Evolutionary conservation across 257 asterid species (phyloP).

Genomic region (Jacaranda copaia): DNA sequence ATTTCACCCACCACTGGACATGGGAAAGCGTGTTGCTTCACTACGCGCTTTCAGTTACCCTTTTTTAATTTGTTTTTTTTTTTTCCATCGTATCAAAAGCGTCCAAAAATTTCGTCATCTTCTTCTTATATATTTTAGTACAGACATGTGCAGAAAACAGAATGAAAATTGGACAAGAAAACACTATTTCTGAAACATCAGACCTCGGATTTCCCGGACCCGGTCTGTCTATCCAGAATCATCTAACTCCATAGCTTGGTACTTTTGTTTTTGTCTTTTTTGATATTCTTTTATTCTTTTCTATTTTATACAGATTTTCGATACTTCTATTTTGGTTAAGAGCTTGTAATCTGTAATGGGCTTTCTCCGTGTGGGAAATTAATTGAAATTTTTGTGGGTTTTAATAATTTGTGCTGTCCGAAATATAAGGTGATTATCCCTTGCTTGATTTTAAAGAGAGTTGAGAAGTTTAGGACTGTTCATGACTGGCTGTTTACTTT

Average conservation of each 20-base stretch:
- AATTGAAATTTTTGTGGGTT: conserved; percentile 15
- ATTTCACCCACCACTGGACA: conserved; percentile 39
- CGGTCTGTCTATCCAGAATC: conserved; percentile 42
- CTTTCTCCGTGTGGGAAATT: conserved; percentile 32
- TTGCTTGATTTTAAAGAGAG: conserved; percentile 47
- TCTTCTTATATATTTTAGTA: background rate
- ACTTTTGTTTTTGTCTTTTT: conserved; percentile 23
- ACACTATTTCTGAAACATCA: conserved; percentile 37
- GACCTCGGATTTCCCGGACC: conserved; percentile 57
- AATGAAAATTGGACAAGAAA: conserved; percentile 13
- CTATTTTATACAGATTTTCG: background rate
- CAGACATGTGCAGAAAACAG: background rate
- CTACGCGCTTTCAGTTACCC: conserved; percentile 28
- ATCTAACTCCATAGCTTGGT: conserved; percentile 40
- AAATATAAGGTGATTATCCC: conserved; percentile 24
- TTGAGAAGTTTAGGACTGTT: conserved; percentile 30
- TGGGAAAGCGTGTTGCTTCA: conserved; percentile 34
- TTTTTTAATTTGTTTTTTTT: background rate
- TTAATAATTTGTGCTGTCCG: conserved; percentile 18
- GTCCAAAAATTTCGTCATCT: background rate
- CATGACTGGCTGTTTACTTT: conserved; percentile 37
- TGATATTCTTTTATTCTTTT: conserved; percentile 8
- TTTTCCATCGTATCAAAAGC: background rate
- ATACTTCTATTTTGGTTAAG: background rate
- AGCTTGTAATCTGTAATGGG: conserved; percentile 33